Conservation (phyloP, 495 filamentous ascomycete species). For the Wilcoxina mikolae region DNA sequence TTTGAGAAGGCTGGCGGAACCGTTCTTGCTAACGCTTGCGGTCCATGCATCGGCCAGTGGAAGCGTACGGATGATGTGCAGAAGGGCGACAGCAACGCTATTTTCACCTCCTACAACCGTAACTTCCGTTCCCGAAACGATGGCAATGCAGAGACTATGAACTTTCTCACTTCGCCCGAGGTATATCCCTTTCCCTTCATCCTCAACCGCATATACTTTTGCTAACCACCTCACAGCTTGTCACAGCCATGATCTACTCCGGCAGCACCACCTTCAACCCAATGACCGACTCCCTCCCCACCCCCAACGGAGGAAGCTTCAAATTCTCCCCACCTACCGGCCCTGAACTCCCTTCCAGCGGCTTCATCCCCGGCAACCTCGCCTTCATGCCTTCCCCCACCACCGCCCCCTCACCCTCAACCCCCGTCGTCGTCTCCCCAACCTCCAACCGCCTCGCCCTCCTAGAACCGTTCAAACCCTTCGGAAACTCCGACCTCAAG, state of each 20-base stretch:
- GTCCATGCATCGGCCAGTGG: constrained; percentile 94
- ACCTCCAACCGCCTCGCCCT: constrained; percentile 75
- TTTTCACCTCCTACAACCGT: constrained; percentile 93
- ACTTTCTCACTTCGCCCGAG: constrained; percentile 92
- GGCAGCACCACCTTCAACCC: constrained; percentile 94
- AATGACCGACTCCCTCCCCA: constrained; percentile 67
- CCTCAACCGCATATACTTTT: constrained; percentile 36
- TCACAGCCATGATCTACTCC: constrained; percentile 88
- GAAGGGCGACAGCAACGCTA: constrained; percentile 83
- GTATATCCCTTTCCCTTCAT: neutral
- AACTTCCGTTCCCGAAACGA: constrained; percentile 97
- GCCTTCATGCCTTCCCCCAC: constrained; percentile 54
- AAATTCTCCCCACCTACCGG: constrained; percentile 71
- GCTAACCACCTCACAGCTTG: constrained; percentile 85
- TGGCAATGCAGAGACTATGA: constrained; percentile 91
- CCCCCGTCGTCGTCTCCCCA: constrained; percentile 60
- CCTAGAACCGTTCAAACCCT: constrained; percentile 79
- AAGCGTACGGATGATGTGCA: constrained; percentile 68
- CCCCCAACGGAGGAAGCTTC: constrained; percentile 70
- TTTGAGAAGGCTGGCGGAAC: constrained; percentile 79
- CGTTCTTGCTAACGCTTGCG: constrained; percentile 89
- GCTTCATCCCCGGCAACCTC: constrained; percentile 68
- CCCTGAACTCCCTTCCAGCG: constrained; percentile 55
- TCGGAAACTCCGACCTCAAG: constrained; percentile 59
- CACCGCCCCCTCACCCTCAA: constrained; percentile 49